phyloP scores from a whole-genome alignment of 2,329 filamentous ascomycete species.

The Cladosporium sp. region DNA sequence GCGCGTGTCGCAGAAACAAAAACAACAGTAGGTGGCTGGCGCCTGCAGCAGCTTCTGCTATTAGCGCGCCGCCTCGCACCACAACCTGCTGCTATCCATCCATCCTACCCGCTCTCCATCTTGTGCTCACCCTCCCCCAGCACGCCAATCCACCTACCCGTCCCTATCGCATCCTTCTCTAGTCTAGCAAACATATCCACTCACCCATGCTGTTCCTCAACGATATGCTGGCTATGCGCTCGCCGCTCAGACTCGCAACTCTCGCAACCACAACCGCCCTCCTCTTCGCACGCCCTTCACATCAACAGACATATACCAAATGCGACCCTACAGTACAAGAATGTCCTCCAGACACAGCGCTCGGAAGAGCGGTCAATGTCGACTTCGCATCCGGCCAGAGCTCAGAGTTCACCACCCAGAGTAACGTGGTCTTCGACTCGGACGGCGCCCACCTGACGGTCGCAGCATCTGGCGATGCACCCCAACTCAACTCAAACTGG shows the following conservation, averaged over 20 bases:
- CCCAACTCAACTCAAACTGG: slow-evolving; percentile 84
- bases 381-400: slow-evolving; percentile 80
- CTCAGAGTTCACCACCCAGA: slow-evolving; percentile 72
- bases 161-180: not conserved
- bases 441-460: slow-evolving; percentile 84
- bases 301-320: slow-evolving; percentile 56
- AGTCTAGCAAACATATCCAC: slow-evolving; percentile 14
- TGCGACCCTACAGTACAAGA: slow-evolving; percentile 57
- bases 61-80: slow-evolving; percentile 11
- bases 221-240: slow-evolving; percentile 33
- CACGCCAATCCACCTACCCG: slow-evolving; percentile 15
- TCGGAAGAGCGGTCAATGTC: slow-evolving; percentile 78
- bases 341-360: slow-evolving; percentile 75
- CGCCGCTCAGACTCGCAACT: slow-evolving; percentile 38
- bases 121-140: slow-evolving; percentile 10
- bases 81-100: slow-evolving; percentile 3
- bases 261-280: slow-evolving; percentile 40
- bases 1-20: slow-evolving; percentile 4
- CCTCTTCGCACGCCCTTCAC: slow-evolving; percentile 40
- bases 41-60: not conserved
- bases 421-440: slow-evolving; percentile 69
- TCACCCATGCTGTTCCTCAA: slow-evolving; percentile 29
- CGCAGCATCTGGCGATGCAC: slow-evolving; percentile 73
- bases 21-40: slow-evolving; percentile 18
- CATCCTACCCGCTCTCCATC: slow-evolving; percentile 10